Evolutionary conservation across 306 rosid species (phyloP), one percentile per base, ranked within the genome.

Genomic region (Castanopsis chinensis): DNA sequence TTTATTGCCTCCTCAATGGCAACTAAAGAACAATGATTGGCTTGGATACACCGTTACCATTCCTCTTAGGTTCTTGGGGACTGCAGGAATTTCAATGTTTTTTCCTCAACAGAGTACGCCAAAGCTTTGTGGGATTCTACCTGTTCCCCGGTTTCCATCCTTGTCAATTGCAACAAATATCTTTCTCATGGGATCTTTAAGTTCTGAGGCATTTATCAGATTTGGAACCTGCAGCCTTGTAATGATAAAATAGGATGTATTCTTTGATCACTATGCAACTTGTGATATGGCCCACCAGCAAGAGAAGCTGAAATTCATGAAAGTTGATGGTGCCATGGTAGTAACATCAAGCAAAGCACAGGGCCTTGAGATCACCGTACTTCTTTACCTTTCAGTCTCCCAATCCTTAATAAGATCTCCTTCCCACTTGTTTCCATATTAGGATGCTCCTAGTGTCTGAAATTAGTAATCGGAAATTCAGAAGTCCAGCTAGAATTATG

Each of bases 61-160:
- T 59, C 96, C 94, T 54, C 2, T 87, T 71, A 89, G 96, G 97
- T 89, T 93, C 81, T 79, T 91, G 71, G 83, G 86, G 17, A 91
- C 96, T 67, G 73, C 91, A 41, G 94, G 90, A 18, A 83, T 93
- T 72, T 77, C 89, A 19, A 7, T 85, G 18, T 74, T 82, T 63
- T 63, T 91, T 76, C 83, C 85, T 23, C 90, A 86, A 73, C 91
- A 89, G 83, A 89, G 94, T 78, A 70, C 37, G 21, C 94, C 97
- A 5, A 93, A 57, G 59, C 86, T 91, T 78, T 91, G 96, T 96
- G 97, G 91, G 0, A 96, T 93, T 56, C 97, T 94, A 3, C 90
- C 89, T 69, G 96, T 91, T 11, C 97, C 97, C 30, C 85, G 96
- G 96, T 41, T 93, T 21, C 97, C 96, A 25, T 89, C 92, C 71